Evolutionary conservation across 495 filamentous ascomycete species (phyloP), one percentile per base, ranked within the genome.

Genomic region (Penicillium fimorum): DNA sequence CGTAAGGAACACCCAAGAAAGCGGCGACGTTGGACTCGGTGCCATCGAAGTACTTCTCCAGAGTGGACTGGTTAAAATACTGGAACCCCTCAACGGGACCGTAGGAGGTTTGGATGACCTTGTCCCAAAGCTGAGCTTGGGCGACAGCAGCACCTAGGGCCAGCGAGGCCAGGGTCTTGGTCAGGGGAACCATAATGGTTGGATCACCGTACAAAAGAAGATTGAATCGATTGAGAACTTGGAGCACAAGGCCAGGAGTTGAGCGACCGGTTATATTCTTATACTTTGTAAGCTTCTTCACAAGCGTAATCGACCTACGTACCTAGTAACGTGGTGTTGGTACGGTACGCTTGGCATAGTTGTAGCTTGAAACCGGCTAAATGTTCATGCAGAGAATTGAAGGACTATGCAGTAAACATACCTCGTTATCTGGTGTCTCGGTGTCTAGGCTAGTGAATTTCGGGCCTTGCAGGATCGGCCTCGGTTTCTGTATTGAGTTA

Each of bases 11-110:
- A 17, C 62, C 61, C 29, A 65, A 32, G 46, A 64, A 68, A 0
- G 61, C 61, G 2, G 63, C 57, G 78, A 90, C 53, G 67, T 92
- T 18, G 46, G 75, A 46, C 70, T 91, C 35, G 55, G 58, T 50
- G 60, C 66, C 29, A 72, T 77, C 51, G 42, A 65, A 69, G 63
- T 62, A 64, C n/a, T 57, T 61, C 25, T 65, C 50, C 5, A 65
- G 47, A 15, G 59, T 67, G 1, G 68, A 62, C 27, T 60, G 24
- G 30, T 67, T 71, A 59, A 71, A 71, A 49, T 67, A 69, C 41
- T 69, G 46, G 57, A 53, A 71, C 17, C 66, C 68, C 47, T 69
- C 45, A 27, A 69, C 66, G 13, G 61, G 63, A 10, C 63, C 68
- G 46, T 64, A 65, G 1, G 44, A 55, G 24, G 63, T 71, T n/a